Evolutionary conservation across 257 asterid genomes (phyloP), one percentile per base, ranked within the genome.

Genomic region (Thymus quinquecostatus): DNA sequence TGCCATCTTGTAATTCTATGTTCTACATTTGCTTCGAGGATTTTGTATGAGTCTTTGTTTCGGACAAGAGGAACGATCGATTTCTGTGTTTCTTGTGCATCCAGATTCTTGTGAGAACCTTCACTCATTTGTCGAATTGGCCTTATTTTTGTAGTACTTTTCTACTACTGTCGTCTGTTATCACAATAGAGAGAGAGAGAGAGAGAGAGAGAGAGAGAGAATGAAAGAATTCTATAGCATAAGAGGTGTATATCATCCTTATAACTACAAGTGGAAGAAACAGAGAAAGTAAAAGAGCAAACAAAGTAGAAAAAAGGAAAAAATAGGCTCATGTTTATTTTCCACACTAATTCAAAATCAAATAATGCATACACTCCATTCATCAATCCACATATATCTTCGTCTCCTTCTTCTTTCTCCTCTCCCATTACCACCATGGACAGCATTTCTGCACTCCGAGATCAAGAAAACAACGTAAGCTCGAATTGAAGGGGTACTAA

Each of bases 361-460:
- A 64, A 64, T 32, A 69, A 73, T 55, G 73, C 77, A 73, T 69
- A 40, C 64, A 58, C 68, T 10, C 58, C 62, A 6, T 34, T 3
- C 40, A 57, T 30, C 28, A 29, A 21, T 43, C 11, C 11, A 32
- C 44, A 7, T 48, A 12, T 10, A 1, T 6, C 58, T 45, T 13
- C 47, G 4, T 2, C 28, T 57, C 48, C 43, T 8, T 60, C 49
- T 34, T 33, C 47, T 1, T 21, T 12, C 53, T 63, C 21, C 2
- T 29, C 68, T 33, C 7, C 59, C 45, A 58, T 65, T 77, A 79
- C 78, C 85, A 87, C 81, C 81, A 85, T n/a, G 71, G 78, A 51
- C 64, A 83, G 38, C 87, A 69, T 74, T 83, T 83, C 90, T 87
- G 86, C 83, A 45, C 6, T 64, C n/a, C 33, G 53, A 71, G 13